Evolutionary conservation across 2,329 filamentous ascomycete species (phyloP).

Genomic region (Aspergillus ibericus): DNA sequence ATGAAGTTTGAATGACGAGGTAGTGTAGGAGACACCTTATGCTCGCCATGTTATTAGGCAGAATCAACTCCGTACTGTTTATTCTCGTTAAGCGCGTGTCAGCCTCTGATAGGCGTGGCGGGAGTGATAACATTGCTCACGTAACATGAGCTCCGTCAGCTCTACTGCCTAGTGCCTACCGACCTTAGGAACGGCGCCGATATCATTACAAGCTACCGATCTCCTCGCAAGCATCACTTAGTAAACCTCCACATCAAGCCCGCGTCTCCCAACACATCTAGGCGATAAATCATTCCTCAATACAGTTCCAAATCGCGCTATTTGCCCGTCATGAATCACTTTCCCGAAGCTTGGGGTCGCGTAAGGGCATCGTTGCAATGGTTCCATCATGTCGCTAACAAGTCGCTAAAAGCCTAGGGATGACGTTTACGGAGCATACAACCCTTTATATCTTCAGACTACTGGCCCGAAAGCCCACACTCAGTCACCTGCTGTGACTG

Average conservation of each 20-base stretch:
- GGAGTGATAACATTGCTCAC: constrained; percentile 19
- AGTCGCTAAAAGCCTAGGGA: constrained; percentile 73
- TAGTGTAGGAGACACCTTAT: neutral
- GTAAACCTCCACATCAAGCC: neutral
- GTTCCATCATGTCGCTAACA: constrained; percentile 37
- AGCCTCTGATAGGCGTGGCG: constrained; percentile 20
- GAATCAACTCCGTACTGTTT: neutral
- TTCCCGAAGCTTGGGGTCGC: constrained; percentile 66
- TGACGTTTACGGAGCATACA: constrained; percentile 93
- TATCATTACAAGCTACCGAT: constrained; percentile 16
- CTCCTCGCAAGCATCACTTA: constrained; percentile 17
- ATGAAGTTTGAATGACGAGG: too few species aligned
- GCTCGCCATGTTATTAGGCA: neutral
- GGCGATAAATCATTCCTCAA: constrained; percentile 4
- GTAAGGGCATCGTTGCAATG: constrained; percentile 39
- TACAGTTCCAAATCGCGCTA: constrained; percentile 3
- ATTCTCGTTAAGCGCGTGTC: constrained; percentile 12
- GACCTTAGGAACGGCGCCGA: neutral
- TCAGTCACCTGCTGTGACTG: constrained; percentile 89
- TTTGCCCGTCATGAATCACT: constrained; percentile 59
- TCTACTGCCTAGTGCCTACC: constrained; percentile 40
- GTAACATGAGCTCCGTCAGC: constrained; percentile 38
- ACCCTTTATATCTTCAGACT: constrained; percentile 76
- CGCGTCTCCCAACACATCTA: neutral
- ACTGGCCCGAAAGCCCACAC: constrained; percentile 77